phyloP scores from a whole-genome alignment of 106 monocot genomes.

The Posidonia australis region DNA sequence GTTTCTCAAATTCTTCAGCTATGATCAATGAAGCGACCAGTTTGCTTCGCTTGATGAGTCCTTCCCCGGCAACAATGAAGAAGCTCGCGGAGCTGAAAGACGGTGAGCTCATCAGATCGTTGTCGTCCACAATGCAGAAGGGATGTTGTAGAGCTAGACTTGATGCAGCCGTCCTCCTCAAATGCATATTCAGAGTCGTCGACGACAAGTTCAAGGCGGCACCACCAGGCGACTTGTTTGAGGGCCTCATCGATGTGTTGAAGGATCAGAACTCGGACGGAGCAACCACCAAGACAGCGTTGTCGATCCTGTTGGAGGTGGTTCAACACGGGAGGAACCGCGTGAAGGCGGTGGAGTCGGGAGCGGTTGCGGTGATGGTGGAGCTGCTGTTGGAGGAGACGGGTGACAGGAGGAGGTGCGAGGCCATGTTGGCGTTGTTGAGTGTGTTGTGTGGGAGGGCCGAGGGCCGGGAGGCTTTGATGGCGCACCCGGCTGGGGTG shows the following conservation, averaged over 20 bases:
- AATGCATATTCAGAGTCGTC: slow-evolving; percentile 12
- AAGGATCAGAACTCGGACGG: slow-evolving; percentile 31
- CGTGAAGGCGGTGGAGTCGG: slow-evolving; percentile 23
- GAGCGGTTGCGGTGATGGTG: slow-evolving; percentile 17
- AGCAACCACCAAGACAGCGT: slow-evolving; percentile 8
- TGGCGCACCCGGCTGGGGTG: slow-evolving; percentile 30
- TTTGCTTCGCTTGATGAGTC: slow-evolving; percentile 15
- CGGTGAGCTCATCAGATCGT: slow-evolving; percentile 16
- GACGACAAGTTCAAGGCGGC: slow-evolving; percentile 9
- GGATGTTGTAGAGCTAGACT: slow-evolving; percentile 14
- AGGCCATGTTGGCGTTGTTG: slow-evolving; percentile 24
- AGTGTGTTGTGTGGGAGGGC: slow-evolving; percentile 18
- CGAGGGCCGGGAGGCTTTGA: slow-evolving; percentile 34
- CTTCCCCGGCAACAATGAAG: slow-evolving; percentile 12
- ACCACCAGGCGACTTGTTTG: slow-evolving; percentile 11
- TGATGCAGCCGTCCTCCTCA: slow-evolving; percentile 19
- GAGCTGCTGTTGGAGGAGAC: slow-evolving; percentile 31
- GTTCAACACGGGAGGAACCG: slow-evolving; percentile 17
- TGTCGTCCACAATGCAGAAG: slow-evolving; percentile 11
- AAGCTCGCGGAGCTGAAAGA: slow-evolving; percentile 9
- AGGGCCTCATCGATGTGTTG: slow-evolving; percentile 20
- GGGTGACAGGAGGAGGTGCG: slow-evolving; percentile 17
- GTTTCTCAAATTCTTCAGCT: background rate
- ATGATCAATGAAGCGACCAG: slow-evolving; percentile 13
- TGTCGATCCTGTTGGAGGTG: slow-evolving; percentile 13